A percentile compares a stretch with the other conserved stretches of the same genome.
These are phyloP conservation scores for Candida multigemmis DNA, from an alignment of 805 yeast genomes.

Conservation along the genomic window DNA sequence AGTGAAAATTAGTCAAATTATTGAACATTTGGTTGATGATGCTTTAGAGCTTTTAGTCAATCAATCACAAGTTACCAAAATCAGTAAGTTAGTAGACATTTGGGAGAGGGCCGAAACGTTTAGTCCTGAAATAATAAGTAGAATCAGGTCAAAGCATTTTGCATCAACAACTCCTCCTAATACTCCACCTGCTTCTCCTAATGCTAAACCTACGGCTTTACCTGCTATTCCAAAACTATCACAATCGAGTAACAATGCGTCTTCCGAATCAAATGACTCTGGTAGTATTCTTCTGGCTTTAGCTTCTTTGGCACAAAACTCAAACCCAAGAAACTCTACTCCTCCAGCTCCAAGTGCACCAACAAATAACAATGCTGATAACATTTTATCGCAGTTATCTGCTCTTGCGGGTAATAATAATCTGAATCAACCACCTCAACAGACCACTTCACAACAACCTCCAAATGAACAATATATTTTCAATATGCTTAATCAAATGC, in stretches of 20 bases:
- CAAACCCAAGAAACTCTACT: constrained; percentile 23
- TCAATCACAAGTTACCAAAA: constrained; percentile 57
- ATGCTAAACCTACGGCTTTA: constrained; percentile 1
- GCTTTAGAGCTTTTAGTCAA: constrained; percentile 45
- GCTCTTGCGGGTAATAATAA: constrained; percentile 21
- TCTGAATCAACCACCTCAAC: constrained; percentile 7
- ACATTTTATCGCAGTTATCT: constrained; percentile 34
- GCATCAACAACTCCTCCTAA: constrained; percentile 64
- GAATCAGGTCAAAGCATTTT: constrained; percentile 53
- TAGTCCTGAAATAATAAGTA: constrained; percentile 41
- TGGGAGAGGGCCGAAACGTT: constrained; percentile 88
- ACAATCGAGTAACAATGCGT: constrained; percentile 1
- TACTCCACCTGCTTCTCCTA: constrained; percentile 33
- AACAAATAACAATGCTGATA: constrained; percentile 18
- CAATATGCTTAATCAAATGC: constrained; percentile 48
- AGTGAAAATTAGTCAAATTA: constrained; percentile 50
- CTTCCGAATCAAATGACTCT: constrained; percentile 34
- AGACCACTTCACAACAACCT: constrained; percentile 4
- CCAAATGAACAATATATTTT: constrained; percentile 26
- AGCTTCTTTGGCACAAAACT: constrained; percentile 48
- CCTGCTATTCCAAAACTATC: constrained; percentile 5
- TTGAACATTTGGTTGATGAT: constrained; percentile 56
- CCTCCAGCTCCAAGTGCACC: constrained; percentile 15
- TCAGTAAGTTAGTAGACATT: constrained; percentile 77
- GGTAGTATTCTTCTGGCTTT: constrained; percentile 61